phyloP scores from a whole-genome alignment of 2,329 filamentous ascomycete species.

The Trichoderma semiorbis region DNA sequence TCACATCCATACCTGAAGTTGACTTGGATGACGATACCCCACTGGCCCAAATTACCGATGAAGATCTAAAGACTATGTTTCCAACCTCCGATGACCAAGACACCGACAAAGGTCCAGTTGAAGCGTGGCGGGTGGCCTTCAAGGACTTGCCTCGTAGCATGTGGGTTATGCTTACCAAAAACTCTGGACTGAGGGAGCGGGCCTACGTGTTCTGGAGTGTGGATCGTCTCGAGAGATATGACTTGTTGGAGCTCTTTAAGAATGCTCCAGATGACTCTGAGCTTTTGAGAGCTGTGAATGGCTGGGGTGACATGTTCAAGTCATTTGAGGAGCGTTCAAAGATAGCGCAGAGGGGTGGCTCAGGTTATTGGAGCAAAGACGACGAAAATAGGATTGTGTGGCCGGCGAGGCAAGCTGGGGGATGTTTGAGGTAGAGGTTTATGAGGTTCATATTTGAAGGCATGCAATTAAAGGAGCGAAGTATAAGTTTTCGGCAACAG shows the following conservation, averaged over 20 bases:
- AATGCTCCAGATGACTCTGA: not conserved
- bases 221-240: not conserved
- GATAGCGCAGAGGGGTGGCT: not conserved
- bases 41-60: not conserved
- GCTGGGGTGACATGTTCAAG: not conserved
- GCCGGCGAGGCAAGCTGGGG: not conserved
- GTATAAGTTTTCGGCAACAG: not conserved
- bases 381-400: not conserved
- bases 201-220: not conserved
- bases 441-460: not conserved
- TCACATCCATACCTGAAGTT: not conserved
- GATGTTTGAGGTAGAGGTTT: not conserved
- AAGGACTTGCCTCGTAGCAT: not conserved
- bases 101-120: not conserved
- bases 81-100: not conserved
- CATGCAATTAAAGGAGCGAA: not conserved
- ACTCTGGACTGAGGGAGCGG: not conserved
- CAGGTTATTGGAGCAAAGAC: not conserved
- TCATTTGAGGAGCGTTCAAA: not conserved
- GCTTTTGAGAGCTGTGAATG: not conserved
- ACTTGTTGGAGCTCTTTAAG: not conserved
- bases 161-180: not conserved
- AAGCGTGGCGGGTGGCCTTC: not conserved
- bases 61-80: not conserved
- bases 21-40: not conserved